Base-by-base conservation (phyloP, 176 grass and related monocot genomes). In the Olyra latifolia region DNA sequence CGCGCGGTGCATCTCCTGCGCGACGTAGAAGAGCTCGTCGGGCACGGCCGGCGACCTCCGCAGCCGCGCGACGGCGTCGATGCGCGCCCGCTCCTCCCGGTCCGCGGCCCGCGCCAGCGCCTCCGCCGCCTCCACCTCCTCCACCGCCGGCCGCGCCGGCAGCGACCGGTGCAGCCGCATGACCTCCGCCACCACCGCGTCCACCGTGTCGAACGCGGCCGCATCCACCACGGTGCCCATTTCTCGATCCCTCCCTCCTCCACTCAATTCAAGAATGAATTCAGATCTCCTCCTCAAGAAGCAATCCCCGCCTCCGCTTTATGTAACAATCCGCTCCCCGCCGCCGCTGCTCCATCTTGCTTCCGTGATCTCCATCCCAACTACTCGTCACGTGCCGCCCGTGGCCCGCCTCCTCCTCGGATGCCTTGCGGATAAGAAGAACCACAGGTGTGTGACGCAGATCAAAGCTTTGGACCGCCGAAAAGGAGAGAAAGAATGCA, bases 1-100 rank as follows among this genome's bases (percentile, higher is more conserved):
- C 83, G 81, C 90, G 82, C 92, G 89, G 77, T 96, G 97, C 93
- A 99, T 99, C 87, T 99, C 97, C 74, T 88, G 88, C 24, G 92
- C 73, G 61, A 96, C 68, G 80, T 78, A 93, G 93, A 99, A 96
- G 68, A 99, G 97, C 79, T 96, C 97, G 42, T 96, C 93, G 20
- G 97, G 93, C 42, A 99, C 82, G 48, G 80, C 79, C 19, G 88
- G 65, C 7, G 84, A 77, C 70, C 88, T 82, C 22, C 80, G 84
- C 45, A 91, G 90, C 28, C 80, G 79, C 57, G 56, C 57, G n/a
- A 95, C 67, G 82, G 86, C 78, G 50, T 98, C 96, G 25, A 93
- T 28, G 42, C 88, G 92, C 44, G 54, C 83, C 13, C 86, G 82
- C 84, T 98, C 96, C 84, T 95, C 96, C 53, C 83, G 85, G 54